phyloP scores from a whole-genome alignment of 495 filamentous ascomycete genomes.

The Parathielavia appendiculata region DNA sequence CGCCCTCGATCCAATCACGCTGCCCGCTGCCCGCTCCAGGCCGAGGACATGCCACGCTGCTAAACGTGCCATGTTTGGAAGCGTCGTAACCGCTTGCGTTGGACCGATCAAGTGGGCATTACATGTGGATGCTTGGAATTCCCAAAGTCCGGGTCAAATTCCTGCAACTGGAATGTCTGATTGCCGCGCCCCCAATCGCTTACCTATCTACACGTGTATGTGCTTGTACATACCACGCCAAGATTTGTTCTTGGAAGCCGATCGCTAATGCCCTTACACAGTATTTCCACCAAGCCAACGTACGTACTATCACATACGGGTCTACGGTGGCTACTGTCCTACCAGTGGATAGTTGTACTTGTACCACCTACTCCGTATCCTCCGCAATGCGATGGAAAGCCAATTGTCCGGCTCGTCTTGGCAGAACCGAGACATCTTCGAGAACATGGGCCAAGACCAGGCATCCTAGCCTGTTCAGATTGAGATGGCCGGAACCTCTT shows the following conservation, averaged over 20 bases:
- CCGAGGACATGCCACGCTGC: conserved; percentile 1
- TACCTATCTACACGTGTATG: too few relatives aligned
- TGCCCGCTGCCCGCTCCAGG: not conserved
- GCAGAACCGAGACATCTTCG: conserved; percentile 11
- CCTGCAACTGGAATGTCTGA: too few relatives aligned
- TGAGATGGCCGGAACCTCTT: not conserved
- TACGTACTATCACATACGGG: too few relatives aligned
- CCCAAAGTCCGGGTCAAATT: not conserved
- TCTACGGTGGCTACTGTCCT: too few relatives aligned
- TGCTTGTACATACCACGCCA: too few relatives aligned
- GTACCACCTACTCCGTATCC: too few relatives aligned
- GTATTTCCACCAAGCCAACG: too few relatives aligned
- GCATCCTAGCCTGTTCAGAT: not conserved
- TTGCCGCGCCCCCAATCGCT: too few relatives aligned
- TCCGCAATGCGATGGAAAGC: not conserved
- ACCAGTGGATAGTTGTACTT: too few relatives aligned
- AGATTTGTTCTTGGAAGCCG: too few relatives aligned
- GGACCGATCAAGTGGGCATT: not conserved
- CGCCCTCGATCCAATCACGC: not conserved
- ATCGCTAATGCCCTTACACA: too few relatives aligned
- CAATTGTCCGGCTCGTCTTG: conserved; percentile 3
- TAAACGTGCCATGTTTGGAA: conserved; percentile 4
- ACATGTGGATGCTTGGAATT: not conserved
- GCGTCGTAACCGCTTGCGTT: not conserved
- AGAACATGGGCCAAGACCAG: conserved; percentile 10